Percentiles rank a stretch among this genome's conserved stretches.
Conservation (phyloP, 169 alveolate species). For the Miamiensis avidus region DNA sequence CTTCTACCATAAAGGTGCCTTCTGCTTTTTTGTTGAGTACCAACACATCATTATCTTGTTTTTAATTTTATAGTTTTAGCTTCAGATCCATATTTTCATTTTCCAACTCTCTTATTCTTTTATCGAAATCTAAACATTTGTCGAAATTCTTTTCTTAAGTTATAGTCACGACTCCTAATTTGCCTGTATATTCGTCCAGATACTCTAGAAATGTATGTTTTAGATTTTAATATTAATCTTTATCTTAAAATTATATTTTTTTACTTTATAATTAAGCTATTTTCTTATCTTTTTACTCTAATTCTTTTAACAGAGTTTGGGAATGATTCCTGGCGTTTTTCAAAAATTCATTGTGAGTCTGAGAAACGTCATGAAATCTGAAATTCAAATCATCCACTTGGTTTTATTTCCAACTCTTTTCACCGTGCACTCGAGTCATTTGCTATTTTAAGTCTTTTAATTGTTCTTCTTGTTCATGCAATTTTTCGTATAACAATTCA, state of each 20-base stretch:
- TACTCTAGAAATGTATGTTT: too few species aligned
- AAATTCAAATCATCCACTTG: conserved; percentile 11
- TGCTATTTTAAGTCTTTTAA: background rate
- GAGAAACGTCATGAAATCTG: conserved; percentile 7
- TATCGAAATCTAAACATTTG: background rate
- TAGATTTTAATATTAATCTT: too few species aligned
- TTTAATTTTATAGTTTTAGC: background rate
- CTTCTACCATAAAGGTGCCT: conserved; percentile 29
- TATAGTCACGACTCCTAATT: conserved; percentile 8
- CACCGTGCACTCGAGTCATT: background rate
- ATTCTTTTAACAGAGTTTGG: conserved; percentile 1
- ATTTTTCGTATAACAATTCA: background rate
- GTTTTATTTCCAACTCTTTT: conserved; percentile 8
- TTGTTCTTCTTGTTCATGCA: background rate
- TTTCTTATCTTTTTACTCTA: conserved; percentile 17
- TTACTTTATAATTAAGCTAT: background rate
- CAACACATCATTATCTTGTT: conserved; percentile 8
- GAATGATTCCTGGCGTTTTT: conserved; percentile 15
- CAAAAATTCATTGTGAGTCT: conserved; percentile 12
- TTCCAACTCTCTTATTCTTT: conserved; percentile 3
- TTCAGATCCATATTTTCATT: background rate
- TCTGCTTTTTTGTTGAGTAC: conserved; percentile 13
- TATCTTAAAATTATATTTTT: too few species aligned
- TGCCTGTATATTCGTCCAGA: conserved; percentile 8
- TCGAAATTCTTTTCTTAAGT: conserved; percentile 23